Evolutionary conservation across 331 rosid species (phyloP), one percentile per base, ranked within the genome.

Genomic region (Erythrophleum ivorense): DNA sequence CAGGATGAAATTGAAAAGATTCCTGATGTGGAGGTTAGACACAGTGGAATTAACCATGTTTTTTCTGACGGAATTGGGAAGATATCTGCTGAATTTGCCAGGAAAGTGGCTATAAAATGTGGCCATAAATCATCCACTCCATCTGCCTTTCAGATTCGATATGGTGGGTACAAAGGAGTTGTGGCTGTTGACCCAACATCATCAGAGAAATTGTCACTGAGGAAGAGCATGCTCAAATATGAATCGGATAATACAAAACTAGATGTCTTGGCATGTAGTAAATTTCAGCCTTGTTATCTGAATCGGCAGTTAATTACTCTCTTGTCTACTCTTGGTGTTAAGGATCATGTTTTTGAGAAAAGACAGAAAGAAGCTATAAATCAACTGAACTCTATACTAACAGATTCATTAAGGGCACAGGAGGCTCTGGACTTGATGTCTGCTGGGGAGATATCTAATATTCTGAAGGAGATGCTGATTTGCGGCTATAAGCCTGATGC

Each of bases 41-140:
- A 63, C 54, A 83, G 64, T 53, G 87, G 79, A 73, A 78, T 46
- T 43, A 52, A 77, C 4, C 88, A 90, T 84, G 80, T 73, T 63
- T 94, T 94, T 84, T 94, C 97, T 54, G 95, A 94, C 80, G 97
- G 98, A 12, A 90, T 94, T 77, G 98, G 98, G 65, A 94, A 94
- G 84, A 88, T 92, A 83, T 94, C 98, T 57, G 71, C 80, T n/a
- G 54, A 71, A 31, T 86, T 94, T 71, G 97, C 98, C 4, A 62
- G 33, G 88, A 57, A n/a, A 80, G 96, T 94, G 53, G 91, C 95
- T 65, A 15, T 9, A 69, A 90, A 89, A 83, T 92, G 94, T 81
- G 89, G 91, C 57, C 59, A 49, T 46, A 55, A 84, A 48, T 84
- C 71, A 16, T 70, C 2, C 15, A 38, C 34, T 75, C 95, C 98